Evolutionary conservation across 345 rosid species (phyloP).

Genomic region (Xanthoceras sorbifolium): DNA sequence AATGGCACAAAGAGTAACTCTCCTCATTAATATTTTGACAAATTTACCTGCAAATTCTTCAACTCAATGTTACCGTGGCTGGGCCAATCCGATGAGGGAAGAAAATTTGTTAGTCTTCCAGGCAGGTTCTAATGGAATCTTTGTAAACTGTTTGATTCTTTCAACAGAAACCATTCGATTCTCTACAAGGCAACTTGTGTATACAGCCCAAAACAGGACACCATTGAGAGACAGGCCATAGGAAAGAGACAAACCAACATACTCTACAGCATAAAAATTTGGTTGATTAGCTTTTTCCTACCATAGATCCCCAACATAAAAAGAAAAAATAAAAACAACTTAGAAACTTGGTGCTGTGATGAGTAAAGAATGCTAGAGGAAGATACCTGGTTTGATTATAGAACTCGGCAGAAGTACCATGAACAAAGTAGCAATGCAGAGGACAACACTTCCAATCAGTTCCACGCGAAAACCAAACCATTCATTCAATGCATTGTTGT

Average conservation of each 20-base stretch:
- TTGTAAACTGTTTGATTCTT: constrained; percentile 85
- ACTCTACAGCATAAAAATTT: constrained; percentile 44
- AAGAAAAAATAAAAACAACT: no score
- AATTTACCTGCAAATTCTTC: constrained; percentile 69
- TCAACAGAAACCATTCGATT: constrained; percentile 92
- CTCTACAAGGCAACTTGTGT: constrained; percentile 82
- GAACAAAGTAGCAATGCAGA: constrained; percentile 74
- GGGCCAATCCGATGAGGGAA: constrained; percentile 83
- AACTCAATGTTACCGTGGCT: constrained; percentile 62
- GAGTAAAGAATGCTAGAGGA: neutral
- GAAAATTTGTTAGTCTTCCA: constrained; percentile 60
- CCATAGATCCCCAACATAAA: no score
- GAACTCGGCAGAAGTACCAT: constrained; percentile 79
- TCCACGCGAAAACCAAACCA: constrained; percentile 89
- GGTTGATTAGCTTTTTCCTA: neutral
- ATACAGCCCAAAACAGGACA: constrained; percentile 73
- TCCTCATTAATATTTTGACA: no score
- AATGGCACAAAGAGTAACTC: no score
- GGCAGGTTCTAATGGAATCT: constrained; percentile 66
- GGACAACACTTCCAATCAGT: constrained; percentile 64
- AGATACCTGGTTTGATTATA: constrained; percentile 70
- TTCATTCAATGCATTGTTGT: constrained; percentile 81
- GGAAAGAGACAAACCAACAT: constrained; percentile 85
- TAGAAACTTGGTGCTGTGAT: neutral
- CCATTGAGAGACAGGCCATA: constrained; percentile 86